Evolutionary conservation across 1,284 basidiomycete genomes (phyloP), one percentile per base, ranked within the genome.

Genomic region (Peniophora sp.): DNA sequence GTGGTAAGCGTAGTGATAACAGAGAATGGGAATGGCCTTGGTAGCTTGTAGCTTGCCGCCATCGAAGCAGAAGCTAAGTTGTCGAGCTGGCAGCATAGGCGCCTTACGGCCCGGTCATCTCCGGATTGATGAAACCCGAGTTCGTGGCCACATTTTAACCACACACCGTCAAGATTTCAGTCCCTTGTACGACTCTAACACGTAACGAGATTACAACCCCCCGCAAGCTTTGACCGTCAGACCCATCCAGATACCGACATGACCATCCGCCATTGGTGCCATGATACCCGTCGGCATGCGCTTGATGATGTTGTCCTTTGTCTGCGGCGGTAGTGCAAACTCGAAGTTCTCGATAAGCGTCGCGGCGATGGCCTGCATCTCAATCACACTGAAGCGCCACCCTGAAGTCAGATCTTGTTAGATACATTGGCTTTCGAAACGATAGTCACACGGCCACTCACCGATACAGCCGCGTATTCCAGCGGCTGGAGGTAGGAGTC

Each of bases 401-500:
- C 67, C 16, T 22, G 17, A 44, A n/a, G 8, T 23, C 44, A 19
- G n/a, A 22, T 20, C 3, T 25, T 10, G 6, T 34, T 6, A 5
- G 34, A 22, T 36, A 16, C 9, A 9, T 17, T 10, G 12, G 5
- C 11, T 27, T 1, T 32, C 14, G 39, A 47, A 12, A 32, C 36
- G 20, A 20, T 3, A 20, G 39, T 61, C 63, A 36, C 53, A 69
- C 65, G 65, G 67, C 12, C 60, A 57, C 65, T 63, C 67, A 10
- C 67, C 67, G 10, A 68, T 59, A 51, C 67, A 69, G 2, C 55
- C 58, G 3, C 61, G 61, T 2, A 59, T 41, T 3, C 68, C 66
- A 5, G 56, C 62, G 24, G 63, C 50, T 56, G 17, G 27, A 23
- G 50, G 44, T 8, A 17, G 5, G 6, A 2, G 17, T 55, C 45